Base-by-base conservation (phyloP, 106 monocot species). In the Triglochin maritima region DNA sequence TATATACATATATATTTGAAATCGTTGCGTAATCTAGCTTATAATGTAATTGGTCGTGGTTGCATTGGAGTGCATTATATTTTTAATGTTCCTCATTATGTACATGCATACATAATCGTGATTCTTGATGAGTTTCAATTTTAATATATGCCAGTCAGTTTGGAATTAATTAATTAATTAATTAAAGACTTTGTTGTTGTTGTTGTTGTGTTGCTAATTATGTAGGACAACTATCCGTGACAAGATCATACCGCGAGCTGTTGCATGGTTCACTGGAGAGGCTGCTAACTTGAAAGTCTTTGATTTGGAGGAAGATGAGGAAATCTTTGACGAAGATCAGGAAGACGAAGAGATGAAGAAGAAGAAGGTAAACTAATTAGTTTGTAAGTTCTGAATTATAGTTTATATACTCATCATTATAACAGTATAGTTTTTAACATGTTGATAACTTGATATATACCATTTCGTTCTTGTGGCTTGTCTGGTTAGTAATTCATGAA, bases 201-300 rank as follows among this genome's bases (percentile, higher is more conserved):
- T 29, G 29, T 29, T 29, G 29, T 29, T 29, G 29, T 3, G 29
- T 3, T 62, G 10, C 13, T 47, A 46, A 49, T 52, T 45, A 16
- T 52, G 50, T 50, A 76, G 76, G 59, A 69, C 68, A 4, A 76
- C 76, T 13, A 76, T 76, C 47, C 68, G 76, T 9, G 76, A 76
- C 62, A 69, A 76, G 59, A 69, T 76, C 6, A 76, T 76, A 8
- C 76, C 76, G n/a, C 76, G 69, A 69, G 68, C 76, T 62, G 76
- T 76, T 62, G 68, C 69, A 56, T 76, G 76, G 76, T 76, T 76
- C 29, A 76, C 76, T 5, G 76, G 76, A 55, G 76, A 76, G 61
- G 76, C 76, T 54, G 76, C 62, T 45, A 50, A 62, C 43, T 68
- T 46, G 11, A 69, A 76, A 8, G 76, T 62, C 6, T 66, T 69